These are phyloP conservation scores for Lolium rigidum DNA, from an alignment of 176 grass and related monocot genomes.

Conservation along the genomic window DNA sequence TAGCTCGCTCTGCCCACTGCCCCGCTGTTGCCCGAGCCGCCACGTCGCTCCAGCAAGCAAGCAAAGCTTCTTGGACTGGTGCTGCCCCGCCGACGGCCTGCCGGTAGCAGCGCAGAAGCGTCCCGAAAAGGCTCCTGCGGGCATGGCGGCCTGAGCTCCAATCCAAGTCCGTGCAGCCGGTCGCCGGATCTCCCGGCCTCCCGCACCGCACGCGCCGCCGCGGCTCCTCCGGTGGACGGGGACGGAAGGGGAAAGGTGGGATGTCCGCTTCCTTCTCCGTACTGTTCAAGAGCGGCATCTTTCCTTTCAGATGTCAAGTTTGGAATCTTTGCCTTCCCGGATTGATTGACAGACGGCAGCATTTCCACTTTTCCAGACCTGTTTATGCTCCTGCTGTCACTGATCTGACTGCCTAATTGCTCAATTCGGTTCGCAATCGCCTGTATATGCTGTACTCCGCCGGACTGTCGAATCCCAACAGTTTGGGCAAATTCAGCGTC, in stretches of 20 bases:
- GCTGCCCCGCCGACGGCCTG: not conserved
- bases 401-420: not conserved
- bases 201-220: not conserved
- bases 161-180: constrained; percentile 6
- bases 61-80: not conserved
- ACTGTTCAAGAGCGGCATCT: not conserved
- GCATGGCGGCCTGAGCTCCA: constrained; percentile 14
- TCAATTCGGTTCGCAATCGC: not conserved
- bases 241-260: constrained; percentile 14
- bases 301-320: constrained; percentile 24
- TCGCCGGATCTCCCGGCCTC: not conserved
- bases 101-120: not conserved
- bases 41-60: constrained; percentile 26
- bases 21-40: not conserved
- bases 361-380: not conserved
- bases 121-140: not conserved
- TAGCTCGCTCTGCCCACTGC: too few relatives aligned
- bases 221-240: not conserved
- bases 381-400: not conserved
- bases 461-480: too few relatives aligned
- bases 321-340: constrained; percentile 1
- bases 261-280: constrained; percentile 12
- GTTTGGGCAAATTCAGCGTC: too few relatives aligned
- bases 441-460: too few relatives aligned
- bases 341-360: not conserved